Percentiles rank a stretch among this genome's conserved stretches.
Evolutionary conservation across 768 basidiomycete species (phyloP).

Genomic region (Arthromyces matolae): DNA sequence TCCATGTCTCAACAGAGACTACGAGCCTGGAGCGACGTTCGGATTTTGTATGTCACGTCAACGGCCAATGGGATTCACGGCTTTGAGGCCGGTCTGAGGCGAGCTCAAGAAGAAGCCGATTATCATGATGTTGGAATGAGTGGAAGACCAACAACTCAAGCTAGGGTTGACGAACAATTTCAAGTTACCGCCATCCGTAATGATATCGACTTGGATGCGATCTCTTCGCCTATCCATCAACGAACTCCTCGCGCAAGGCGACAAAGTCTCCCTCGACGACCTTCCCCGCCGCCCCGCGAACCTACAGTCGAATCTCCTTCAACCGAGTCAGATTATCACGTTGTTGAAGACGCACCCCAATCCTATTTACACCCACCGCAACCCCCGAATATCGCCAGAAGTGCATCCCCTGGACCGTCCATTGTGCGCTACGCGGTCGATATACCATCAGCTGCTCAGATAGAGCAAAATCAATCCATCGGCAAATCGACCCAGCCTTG

Average conservation of each 20-base stretch:
- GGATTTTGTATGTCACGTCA: too few species aligned
- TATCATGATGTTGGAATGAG: not conserved
- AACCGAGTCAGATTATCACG: not conserved
- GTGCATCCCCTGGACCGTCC: constrained; percentile 18
- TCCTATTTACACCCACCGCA: too few species aligned
- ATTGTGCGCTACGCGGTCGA: constrained; percentile 27
- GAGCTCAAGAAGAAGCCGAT: constrained; percentile 30
- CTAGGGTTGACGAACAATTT: not conserved
- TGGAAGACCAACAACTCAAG: not conserved
- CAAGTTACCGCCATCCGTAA: not conserved
- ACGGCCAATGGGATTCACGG: constrained; percentile 56
- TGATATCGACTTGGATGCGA: constrained; percentile 1
- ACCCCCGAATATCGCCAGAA: not conserved
- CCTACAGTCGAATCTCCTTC: constrained; percentile 4
- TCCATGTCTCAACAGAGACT: too few species aligned
- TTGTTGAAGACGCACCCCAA: not conserved
- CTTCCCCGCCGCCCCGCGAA: not conserved
- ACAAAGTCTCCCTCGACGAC: constrained; percentile 2
- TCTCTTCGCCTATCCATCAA: constrained; percentile 10
- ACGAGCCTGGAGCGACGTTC: too few species aligned
- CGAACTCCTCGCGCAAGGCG: constrained; percentile 1
- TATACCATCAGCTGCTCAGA: constrained; percentile 29
- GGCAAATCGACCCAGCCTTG: constrained; percentile 27
- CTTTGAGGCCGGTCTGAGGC: constrained; percentile 45
- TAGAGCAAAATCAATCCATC: constrained; percentile 22